Conservation (phyloP, 495 filamentous ascomycete genomes). For the Cenococcum geophilum region DNA sequence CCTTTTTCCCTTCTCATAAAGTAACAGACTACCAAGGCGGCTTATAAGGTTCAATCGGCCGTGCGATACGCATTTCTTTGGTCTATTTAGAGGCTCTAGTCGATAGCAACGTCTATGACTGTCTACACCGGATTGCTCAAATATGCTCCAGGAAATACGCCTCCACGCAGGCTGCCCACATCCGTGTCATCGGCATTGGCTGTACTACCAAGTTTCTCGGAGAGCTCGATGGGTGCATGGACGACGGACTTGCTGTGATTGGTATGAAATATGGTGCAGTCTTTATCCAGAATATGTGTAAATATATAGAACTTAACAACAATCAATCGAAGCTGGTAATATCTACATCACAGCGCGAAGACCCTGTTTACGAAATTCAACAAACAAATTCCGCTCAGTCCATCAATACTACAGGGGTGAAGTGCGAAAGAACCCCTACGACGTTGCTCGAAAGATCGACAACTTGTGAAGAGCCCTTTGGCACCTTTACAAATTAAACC, state of each 20-base stretch:
- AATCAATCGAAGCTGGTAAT: not conserved
- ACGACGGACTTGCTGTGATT: constrained; percentile 8
- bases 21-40: too few relatives aligned
- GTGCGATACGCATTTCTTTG: too few relatives aligned
- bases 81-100: too few relatives aligned
- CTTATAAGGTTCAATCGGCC: too few relatives aligned
- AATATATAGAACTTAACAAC: not conserved
- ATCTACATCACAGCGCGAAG: too few relatives aligned
- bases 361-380: too few relatives aligned
- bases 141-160: not conserved
- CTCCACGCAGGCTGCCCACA: not conserved
- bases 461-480: not conserved
- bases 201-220: not conserved
- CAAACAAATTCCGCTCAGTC: not conserved
- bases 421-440: not conserved
- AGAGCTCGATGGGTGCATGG: constrained; percentile 6
- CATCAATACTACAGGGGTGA: not conserved
- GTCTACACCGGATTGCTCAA: not conserved
- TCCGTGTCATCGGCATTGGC: not conserved
- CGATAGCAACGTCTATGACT: too few relatives aligned
- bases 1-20: too few relatives aligned
- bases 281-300: constrained; percentile 5
- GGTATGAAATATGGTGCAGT: not conserved
- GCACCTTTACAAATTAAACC: too few relatives aligned
- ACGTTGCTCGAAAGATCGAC: not conserved